Base-by-base conservation (phyloP, 441 rosid species). In the Flueggea neowawraea region DNA sequence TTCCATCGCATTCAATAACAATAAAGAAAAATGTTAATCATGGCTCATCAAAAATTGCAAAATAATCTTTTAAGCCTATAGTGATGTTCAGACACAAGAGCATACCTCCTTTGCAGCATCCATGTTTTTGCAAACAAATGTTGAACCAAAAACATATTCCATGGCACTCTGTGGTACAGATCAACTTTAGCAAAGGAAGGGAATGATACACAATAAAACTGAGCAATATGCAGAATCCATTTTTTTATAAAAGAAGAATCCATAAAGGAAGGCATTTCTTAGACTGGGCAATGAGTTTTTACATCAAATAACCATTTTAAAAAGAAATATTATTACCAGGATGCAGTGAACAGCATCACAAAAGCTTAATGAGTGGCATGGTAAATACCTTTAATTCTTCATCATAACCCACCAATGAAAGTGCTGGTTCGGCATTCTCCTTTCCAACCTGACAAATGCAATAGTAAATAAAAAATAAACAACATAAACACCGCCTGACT, bases 71-170 rank as follows among this genome's bases (percentile, higher is more conserved):
- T 36, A 1, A 36, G 41, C 41, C 41, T 36, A 5, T 16, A 13
- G 14, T n/a, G 22, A n/a, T 57, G 14, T 17, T 13, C n/a, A 45
- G 12, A 10, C 13, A 41, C 5, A 58, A n/a, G 22, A 51, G 9
- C 62, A 44, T 82, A 95, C 99, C 96, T 91, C 94, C 76, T 95
- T 86, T 55, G 99, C 99, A 65, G 86, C 88, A 62, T 91, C 87
- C 65, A 66, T 75, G 47, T 80, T 84, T 78, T 86, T 91, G 91
- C 99, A 95, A 64, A 95, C 89, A 72, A 89, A 95, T 43, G 96
- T 91, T 50, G 96, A 90, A 72, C 99, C 98, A 78, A 91, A 91
- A 70, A 91, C 93, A 74, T 81, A 91, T 74, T 95, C 96, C 95
- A 91, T 88, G 58, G 98, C 98, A 55, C 67, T 81, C 99, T 95